A percentile compares a stretch with the other conserved stretches of the same genome.
These are phyloP conservation scores for Trametes meyenii DNA, from an alignment of 768 basidiomycete genomes.

Conservation along the genomic window DNA sequence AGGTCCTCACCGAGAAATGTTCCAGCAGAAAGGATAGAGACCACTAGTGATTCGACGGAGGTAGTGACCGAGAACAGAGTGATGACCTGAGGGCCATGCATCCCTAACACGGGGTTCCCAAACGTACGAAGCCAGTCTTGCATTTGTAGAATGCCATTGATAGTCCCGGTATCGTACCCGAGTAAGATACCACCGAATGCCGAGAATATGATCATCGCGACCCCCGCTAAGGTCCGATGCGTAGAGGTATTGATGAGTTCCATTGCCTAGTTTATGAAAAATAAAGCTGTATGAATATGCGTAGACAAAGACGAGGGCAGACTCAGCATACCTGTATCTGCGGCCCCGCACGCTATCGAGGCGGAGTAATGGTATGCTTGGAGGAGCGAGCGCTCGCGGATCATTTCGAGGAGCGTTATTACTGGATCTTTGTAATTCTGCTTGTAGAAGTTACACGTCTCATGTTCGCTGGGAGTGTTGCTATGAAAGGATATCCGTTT, in stretches of 20 bases:
- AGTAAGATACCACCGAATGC: slow-evolving; percentile 31
- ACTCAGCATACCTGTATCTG: too few species aligned
- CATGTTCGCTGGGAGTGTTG: too few species aligned
- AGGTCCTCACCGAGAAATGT: slow-evolving; percentile 63
- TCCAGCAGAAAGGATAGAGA: slow-evolving; percentile 76
- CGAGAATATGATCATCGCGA: slow-evolving; percentile 35
- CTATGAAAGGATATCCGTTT: too few species aligned
- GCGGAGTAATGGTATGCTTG: too few species aligned
- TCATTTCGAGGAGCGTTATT: too few species aligned
- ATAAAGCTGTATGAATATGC: background rate
- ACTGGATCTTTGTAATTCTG: too few species aligned
- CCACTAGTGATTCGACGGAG: slow-evolving; percentile 39
- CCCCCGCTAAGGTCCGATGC: background rate
- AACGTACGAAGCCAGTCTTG: slow-evolving; percentile 46
- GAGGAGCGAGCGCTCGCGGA: too few species aligned
- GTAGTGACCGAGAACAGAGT: slow-evolving; percentile 6
- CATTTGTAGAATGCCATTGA: slow-evolving; percentile 71
- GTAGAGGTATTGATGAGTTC: slow-evolving; percentile 4
- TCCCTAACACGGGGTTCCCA: slow-evolving; percentile 18
- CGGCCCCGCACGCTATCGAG: too few species aligned
- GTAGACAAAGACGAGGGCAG: background rate
- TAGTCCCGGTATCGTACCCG: slow-evolving; percentile 70
- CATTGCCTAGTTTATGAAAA: too few species aligned
- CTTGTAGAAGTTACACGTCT: too few species aligned
- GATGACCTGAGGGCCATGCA: background rate